Percentiles rank a stretch among this genome's conserved stretches.
Conservation (phyloP, 2,329 filamentous ascomycete genomes). For the Nemania serpens region DNA sequence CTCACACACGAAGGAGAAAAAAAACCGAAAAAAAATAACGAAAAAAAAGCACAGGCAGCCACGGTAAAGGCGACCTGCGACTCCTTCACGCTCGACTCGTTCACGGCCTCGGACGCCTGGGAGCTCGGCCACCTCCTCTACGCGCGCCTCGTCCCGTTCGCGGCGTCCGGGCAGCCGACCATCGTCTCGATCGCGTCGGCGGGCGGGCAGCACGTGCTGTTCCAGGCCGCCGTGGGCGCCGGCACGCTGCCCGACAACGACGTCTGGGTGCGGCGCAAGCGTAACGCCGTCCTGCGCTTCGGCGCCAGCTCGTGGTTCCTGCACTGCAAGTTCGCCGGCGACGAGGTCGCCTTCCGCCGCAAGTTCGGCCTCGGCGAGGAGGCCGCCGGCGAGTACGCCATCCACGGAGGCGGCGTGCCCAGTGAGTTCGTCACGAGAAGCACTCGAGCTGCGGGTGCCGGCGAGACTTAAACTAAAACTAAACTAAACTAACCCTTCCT, state of each 20-base stretch:
- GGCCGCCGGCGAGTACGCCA: conserved; percentile 67
- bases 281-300: conserved; percentile 72
- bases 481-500: neutral
- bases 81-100: conserved; percentile 54
- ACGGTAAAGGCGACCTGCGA: conserved; percentile 45
- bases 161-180: conserved; percentile 49
- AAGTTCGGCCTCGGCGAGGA: conserved; percentile 67
- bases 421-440: too few species aligned
- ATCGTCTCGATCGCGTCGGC: conserved; percentile 69
- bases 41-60: conserved; percentile 31
- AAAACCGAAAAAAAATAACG: too few species aligned
- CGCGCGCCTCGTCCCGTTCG: conserved; percentile 61
- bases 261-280: conserved; percentile 71
- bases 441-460: too few species aligned
- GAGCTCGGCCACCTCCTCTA: conserved; percentile 67
- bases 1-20: too few species aligned
- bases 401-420: conserved; percentile 78
- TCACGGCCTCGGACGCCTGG: conserved; percentile 68
- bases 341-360: conserved; percentile 67
- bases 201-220: conserved; percentile 64
- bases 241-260: conserved; percentile 75
- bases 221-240: conserved; percentile 69
- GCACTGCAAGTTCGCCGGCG: conserved; percentile 66
- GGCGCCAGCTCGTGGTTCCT: conserved; percentile 73
- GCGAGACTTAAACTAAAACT: too few species aligned